phyloP scores from a whole-genome alignment of 2,329 filamentous ascomycete species.

The Huntiella bhutanensis region DNA sequence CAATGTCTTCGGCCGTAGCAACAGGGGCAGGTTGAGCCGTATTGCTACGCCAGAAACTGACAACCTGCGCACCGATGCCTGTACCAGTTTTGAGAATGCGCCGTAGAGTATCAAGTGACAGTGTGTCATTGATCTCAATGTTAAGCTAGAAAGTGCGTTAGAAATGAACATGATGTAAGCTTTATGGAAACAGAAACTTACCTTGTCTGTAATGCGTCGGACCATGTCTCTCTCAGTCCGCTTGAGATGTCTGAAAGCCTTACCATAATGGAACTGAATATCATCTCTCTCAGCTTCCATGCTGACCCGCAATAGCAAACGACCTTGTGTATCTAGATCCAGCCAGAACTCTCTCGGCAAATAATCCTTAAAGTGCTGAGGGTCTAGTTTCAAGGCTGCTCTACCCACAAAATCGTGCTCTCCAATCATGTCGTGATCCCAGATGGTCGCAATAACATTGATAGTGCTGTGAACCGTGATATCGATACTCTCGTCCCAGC shows the following conservation, averaged over 20 bases:
- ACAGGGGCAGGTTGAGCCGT: constrained; percentile 33
- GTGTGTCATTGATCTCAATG: constrained; percentile 73
- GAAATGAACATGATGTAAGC: neutral
- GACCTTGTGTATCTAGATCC: constrained; percentile 85
- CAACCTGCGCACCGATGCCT: constrained; percentile 53
- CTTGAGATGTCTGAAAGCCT: constrained; percentile 87
- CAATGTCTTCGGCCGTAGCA: constrained; percentile 53
- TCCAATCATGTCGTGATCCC: constrained; percentile 94
- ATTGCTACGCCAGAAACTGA: constrained; percentile 44
- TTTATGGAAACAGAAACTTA: constrained; percentile 18
- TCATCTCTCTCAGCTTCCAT: constrained; percentile 98
- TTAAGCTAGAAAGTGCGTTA: constrained; percentile 42
- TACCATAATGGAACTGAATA: constrained; percentile 96
- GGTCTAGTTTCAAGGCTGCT: constrained; percentile 95
- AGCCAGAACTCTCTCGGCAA: constrained; percentile 94
- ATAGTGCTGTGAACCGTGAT: constrained; percentile 82
- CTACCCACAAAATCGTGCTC: constrained; percentile 95
- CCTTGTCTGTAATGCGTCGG: constrained; percentile 93
- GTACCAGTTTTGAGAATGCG: constrained; percentile 45
- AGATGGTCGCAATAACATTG: constrained; percentile 90
- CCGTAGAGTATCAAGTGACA: constrained; percentile 66
- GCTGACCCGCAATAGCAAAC: constrained; percentile 73
- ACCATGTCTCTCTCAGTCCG: constrained; percentile 96
- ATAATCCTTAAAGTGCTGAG: constrained; percentile 91
- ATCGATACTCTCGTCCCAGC: constrained; percentile 94